These are phyloP conservation scores for Epithele typhae DNA, from an alignment of 768 basidiomycete genomes.

Conservation along the genomic window DNA sequence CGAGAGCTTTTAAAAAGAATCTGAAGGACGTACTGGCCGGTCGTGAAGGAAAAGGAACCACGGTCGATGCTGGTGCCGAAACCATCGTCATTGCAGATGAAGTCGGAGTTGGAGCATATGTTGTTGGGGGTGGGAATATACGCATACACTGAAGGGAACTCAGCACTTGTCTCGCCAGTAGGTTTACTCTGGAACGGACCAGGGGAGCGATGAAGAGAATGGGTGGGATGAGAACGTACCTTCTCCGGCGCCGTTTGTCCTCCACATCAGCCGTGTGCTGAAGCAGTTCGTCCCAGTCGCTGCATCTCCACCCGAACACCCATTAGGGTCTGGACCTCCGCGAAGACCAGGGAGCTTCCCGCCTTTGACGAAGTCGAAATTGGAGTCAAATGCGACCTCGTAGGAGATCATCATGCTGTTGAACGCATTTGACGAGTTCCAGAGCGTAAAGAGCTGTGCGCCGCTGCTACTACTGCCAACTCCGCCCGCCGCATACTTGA, in stretches of 20 bases:
- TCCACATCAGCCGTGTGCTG: slow-evolving; percentile 75
- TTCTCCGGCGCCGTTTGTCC: slow-evolving; percentile 60
- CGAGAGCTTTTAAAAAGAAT: background rate
- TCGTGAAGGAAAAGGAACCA: slow-evolving; percentile 56
- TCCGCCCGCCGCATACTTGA: slow-evolving; percentile 59
- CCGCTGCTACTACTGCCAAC: slow-evolving; percentile 61
- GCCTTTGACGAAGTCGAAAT: slow-evolving; percentile 70
- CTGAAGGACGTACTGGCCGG: slow-evolving; percentile 51
- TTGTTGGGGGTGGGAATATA: slow-evolving; percentile 66
- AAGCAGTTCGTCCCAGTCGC: slow-evolving; percentile 68
- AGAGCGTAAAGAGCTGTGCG: slow-evolving; percentile 61
- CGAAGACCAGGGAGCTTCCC: slow-evolving; percentile 76
- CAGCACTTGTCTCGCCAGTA: background rate
- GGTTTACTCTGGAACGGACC: background rate
- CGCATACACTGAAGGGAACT: slow-evolving; percentile 56
- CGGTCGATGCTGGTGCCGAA: slow-evolving; percentile 76
- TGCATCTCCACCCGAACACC: slow-evolving; percentile 66
- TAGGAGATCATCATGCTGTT: slow-evolving; percentile 69
- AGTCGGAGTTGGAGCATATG: slow-evolving; percentile 49
- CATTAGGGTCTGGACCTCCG: slow-evolving; percentile 57
- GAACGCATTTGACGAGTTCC: slow-evolving; percentile 60
- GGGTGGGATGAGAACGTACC: slow-evolving; percentile 38
- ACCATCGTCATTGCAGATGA: slow-evolving; percentile 63
- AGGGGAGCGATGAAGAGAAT: background rate
- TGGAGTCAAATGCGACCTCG: slow-evolving; percentile 64